A percentile compares a stretch with the other conserved stretches of the same genome.
phyloP scores from a whole-genome alignment of 2,329 filamentous ascomycete species.

The Colletotrichum sp. region DNA sequence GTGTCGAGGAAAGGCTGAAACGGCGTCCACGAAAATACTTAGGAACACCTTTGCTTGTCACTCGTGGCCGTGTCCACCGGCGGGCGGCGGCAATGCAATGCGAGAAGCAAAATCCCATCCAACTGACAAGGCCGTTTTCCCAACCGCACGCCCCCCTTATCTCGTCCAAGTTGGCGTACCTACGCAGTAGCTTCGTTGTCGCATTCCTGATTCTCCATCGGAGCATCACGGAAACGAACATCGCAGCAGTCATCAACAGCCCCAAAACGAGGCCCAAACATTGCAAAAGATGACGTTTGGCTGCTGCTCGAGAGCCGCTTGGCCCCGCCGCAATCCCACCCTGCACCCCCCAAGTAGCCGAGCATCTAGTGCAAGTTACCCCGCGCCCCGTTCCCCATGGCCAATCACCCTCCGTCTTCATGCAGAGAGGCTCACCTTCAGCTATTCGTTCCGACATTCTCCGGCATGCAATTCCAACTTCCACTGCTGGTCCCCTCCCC shows the following conservation, averaged over 20 bases:
- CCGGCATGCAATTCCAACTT: constrained; percentile 7
- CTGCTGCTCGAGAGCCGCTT: constrained; percentile 19
- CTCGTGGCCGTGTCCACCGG: neutral
- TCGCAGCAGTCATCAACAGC: neutral
- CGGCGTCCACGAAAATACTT: constrained; percentile 7
- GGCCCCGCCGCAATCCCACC: constrained; percentile 1
- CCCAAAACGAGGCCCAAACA: neutral
- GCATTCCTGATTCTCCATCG: neutral
- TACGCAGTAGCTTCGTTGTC: neutral
- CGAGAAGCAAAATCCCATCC: constrained; percentile 6
- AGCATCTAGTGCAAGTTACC: constrained; percentile 6
- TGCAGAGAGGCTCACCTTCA: constrained; percentile 3
- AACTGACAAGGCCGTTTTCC: neutral
- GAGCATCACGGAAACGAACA: constrained; percentile 10
- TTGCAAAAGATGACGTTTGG: constrained; percentile 22
- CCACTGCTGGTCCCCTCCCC: neutral
- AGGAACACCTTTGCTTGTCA: neutral
- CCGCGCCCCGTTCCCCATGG: neutral
- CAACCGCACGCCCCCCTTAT: neutral
- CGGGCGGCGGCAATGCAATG: constrained; percentile 13
- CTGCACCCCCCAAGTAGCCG: neutral
- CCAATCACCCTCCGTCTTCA: constrained; percentile 3
- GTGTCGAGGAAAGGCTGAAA: constrained; percentile 2
- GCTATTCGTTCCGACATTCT: constrained; percentile 17
- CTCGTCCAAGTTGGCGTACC: neutral